Conservation (phyloP, 345 rosid species). For the Viola odorata region DNA sequence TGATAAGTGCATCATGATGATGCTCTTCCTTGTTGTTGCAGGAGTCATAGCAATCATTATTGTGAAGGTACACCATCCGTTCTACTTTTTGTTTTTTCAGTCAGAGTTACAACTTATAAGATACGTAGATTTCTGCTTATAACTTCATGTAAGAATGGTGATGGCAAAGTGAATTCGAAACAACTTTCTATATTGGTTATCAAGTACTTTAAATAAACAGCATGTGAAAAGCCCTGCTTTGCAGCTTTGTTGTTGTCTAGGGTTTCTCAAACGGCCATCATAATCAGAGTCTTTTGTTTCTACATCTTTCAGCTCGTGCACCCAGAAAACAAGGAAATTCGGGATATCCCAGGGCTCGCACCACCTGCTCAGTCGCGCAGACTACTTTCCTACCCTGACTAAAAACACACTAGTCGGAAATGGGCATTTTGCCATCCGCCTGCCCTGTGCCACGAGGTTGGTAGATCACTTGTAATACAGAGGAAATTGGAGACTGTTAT, state of each 20-base stretch:
- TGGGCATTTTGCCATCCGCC: neutral
- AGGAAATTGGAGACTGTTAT: neutral
- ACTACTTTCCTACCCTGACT: conserved; percentile 59
- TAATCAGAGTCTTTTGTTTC: neutral
- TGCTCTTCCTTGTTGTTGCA: conserved; percentile 70
- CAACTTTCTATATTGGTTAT: neutral
- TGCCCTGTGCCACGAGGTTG: neutral
- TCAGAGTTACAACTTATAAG: neutral
- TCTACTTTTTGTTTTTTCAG: neutral
- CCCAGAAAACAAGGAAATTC: conserved; percentile 87
- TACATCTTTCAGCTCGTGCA: conserved; percentile 57
- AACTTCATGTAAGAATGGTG: neutral
- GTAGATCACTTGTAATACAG: neutral
- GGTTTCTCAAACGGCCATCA: neutral
- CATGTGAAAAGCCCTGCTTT: neutral
- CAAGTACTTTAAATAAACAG: neutral
- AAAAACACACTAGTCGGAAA: neutral
- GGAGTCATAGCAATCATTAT: conserved; percentile 85
- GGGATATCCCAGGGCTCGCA: conserved; percentile 82
- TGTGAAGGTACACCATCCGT: conserved; percentile 55
- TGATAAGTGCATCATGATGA: conserved; percentile 81
- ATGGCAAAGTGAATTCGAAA: neutral
- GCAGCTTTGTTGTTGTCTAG: neutral
- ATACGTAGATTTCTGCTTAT: neutral
- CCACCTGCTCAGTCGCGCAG: conserved; percentile 80